Evolutionary conservation across 805 yeast genomes (phyloP).

Genomic region (Pichia scutulata): DNA sequence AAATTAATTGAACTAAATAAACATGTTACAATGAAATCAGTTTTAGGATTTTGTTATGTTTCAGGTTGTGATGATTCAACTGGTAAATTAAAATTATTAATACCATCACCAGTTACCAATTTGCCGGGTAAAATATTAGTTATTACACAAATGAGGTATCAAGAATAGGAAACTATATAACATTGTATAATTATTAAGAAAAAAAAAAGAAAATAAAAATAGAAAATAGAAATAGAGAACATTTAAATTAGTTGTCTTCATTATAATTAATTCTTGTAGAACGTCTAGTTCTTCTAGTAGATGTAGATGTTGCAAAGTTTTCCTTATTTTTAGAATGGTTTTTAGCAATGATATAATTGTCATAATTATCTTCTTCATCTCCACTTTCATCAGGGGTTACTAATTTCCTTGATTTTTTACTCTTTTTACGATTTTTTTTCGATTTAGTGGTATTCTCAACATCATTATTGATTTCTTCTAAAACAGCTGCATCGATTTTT

Average conservation of each 20-base stretch:
- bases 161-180: constrained; percentile 44
- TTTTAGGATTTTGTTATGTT: constrained; percentile 73
- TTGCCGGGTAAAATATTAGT: constrained; percentile 70
- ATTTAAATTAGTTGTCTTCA: background rate
- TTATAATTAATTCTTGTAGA: constrained; percentile 6
- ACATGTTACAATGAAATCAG: constrained; percentile 21
- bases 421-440: background rate
- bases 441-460: background rate
- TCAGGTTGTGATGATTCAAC: constrained; percentile 57
- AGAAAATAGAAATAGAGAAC: background rate
- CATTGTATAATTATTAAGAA: background rate
- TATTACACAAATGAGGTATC: constrained; percentile 72
- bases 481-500: background rate
- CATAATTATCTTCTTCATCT: background rate
- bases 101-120: constrained; percentile 78
- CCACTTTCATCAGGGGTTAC: background rate
- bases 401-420: background rate
- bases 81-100: constrained; percentile 56
- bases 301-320: background rate
- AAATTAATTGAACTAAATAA: constrained; percentile 9
- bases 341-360: background rate
- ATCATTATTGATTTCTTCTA: background rate
- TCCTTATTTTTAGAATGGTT: background rate
- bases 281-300: constrained; percentile 2
- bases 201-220: too few relatives aligned